Conservation (phyloP, 1,284 basidiomycete genomes). For the Golubevia pallescens region DNA sequence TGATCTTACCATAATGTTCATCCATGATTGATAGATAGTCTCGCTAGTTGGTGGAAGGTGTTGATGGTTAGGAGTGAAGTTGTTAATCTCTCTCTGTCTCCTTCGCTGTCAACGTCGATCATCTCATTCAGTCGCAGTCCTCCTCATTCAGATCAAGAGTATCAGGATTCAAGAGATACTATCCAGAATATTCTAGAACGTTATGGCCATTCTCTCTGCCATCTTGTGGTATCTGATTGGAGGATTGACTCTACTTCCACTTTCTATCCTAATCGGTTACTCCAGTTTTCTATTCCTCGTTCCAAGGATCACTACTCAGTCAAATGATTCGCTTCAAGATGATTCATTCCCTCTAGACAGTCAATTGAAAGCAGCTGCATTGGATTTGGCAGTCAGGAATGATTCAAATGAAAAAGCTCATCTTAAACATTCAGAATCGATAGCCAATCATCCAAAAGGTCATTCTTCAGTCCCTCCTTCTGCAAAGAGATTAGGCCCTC, state of each 20-base stretch:
- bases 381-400: conserved; percentile 38
- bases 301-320: conserved; percentile 1
- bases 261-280: conserved; percentile 27
- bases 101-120: too few relatives aligned
- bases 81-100: too few relatives aligned
- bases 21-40: too few relatives aligned
- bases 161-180: too few relatives aligned
- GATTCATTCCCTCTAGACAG: not conserved
- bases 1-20: conserved; percentile 30
- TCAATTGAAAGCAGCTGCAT: conserved; percentile 30
- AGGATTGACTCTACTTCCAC: conserved; percentile 55
- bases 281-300: conserved; percentile 26
- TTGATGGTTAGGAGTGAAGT: too few relatives aligned
- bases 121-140: too few relatives aligned
- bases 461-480: conserved; percentile 19
- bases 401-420: conserved; percentile 2
- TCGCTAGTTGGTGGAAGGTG: too few relatives aligned
- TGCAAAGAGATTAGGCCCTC: conserved; percentile 34
- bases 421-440: too few relatives aligned
- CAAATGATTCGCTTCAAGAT: not conserved
- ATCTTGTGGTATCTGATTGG: conserved; percentile 59
- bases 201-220: too few relatives aligned
- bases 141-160: too few relatives aligned
- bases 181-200: too few relatives aligned
- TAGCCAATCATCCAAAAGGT: too few relatives aligned